These are phyloP conservation scores for Loxodes magnus DNA, from an alignment of 73 alveolate genomes.

Conservation along the genomic window DNA sequence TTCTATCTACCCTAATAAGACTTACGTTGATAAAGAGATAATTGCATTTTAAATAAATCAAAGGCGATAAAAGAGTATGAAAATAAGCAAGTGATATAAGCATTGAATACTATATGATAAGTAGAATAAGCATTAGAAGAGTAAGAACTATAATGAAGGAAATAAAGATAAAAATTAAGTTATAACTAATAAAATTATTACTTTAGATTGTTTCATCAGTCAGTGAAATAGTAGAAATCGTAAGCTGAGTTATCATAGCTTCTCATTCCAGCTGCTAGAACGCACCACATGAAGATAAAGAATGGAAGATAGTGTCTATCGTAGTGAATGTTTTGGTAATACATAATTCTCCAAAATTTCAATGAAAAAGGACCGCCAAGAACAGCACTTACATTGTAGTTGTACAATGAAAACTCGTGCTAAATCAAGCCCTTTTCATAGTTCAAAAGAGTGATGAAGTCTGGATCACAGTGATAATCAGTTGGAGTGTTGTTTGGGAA, in stretches of 20 bases:
- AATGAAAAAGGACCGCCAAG: constrained; percentile 5
- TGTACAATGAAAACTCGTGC: constrained; percentile 1
- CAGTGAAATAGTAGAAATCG: constrained; percentile 10
- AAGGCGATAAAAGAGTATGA: no score
- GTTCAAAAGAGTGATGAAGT: neutral
- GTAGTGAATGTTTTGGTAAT: neutral
- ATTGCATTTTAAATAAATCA: no score
- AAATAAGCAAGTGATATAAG: no score
- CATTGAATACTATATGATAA: no score
- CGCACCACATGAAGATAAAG: constrained; percentile 3
- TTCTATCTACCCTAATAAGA: no score
- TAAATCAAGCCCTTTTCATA: constrained; percentile 9
- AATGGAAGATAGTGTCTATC: neutral
- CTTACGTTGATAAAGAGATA: no score
- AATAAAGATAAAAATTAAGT: no score
- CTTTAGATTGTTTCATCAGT: no score
- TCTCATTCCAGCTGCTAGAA: constrained; percentile 1
- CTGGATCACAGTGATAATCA: constrained; percentile 8
- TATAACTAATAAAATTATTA: no score
- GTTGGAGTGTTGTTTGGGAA: constrained; percentile 12
- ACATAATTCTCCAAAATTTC: neutral
- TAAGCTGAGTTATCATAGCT: constrained; percentile 15
- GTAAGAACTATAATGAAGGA: no score
- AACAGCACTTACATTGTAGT: neutral
- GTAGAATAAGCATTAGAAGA: no score